These are phyloP conservation scores for Trichoderma gracile DNA, from an alignment of 2,329 filamentous ascomycete species.

Conservation along the genomic window DNA sequence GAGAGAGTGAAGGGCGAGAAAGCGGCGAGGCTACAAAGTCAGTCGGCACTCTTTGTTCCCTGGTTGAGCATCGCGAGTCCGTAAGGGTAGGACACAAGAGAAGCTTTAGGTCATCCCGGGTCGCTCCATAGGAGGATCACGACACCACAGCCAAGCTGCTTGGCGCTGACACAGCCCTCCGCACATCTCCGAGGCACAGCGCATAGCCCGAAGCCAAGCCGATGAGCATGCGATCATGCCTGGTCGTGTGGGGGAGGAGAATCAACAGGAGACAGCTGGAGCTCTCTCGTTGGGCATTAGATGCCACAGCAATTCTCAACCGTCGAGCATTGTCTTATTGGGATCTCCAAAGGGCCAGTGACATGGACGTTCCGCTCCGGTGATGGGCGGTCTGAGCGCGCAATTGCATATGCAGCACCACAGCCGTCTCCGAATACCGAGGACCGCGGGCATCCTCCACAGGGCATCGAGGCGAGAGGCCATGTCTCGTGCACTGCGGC, in stretches of 20 bases:
- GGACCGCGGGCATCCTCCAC: background rate
- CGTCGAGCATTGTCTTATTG: background rate
- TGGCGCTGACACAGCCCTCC: constrained; percentile 7
- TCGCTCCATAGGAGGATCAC: constrained; percentile 9
- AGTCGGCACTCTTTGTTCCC: background rate
- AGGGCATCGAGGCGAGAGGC: background rate
- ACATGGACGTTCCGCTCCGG: background rate
- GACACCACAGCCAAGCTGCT: constrained; percentile 16
- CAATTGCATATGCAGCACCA: constrained; percentile 3
- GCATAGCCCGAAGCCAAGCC: background rate
- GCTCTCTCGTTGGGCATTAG: background rate
- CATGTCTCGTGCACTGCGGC: background rate
- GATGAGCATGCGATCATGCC: background rate
- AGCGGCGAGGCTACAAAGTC: background rate
- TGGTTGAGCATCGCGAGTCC: background rate
- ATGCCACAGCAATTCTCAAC: background rate
- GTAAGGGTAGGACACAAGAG: background rate
- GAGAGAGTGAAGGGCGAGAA: background rate
- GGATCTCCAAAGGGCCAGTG: background rate
- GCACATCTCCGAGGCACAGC: constrained; percentile 9
- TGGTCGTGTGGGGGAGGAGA: background rate
- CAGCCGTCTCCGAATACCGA: constrained; percentile 11
- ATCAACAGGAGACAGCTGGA: background rate
- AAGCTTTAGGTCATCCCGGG: background rate
- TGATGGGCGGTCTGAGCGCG: background rate